phyloP scores from a whole-genome alignment of 306 rosid genomes.

The Prunus campanulata region DNA sequence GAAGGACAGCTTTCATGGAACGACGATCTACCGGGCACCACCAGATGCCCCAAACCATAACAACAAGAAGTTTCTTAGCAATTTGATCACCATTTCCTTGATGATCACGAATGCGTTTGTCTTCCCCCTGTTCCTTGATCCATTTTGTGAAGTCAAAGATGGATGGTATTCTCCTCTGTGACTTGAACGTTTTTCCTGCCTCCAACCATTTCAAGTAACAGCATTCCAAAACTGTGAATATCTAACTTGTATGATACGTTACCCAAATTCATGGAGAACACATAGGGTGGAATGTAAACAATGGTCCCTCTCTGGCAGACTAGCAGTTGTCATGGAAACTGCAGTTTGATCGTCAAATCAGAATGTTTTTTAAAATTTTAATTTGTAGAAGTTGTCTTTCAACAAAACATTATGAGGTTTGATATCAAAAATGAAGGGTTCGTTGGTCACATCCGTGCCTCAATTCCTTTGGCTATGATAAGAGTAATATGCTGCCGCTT shows the following conservation, averaged over 20 bases:
- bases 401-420: neutral
- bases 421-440: neutral
- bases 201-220: neutral
- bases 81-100: too few species aligned
- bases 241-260: neutral
- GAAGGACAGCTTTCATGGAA: too few species aligned
- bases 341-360: neutral
- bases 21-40: too few species aligned
- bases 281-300: neutral
- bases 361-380: neutral
- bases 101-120: too few species aligned
- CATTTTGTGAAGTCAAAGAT: too few species aligned
- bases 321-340: neutral
- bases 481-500: neutral
- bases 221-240: neutral
- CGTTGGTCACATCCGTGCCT: neutral
- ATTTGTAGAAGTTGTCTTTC: neutral
- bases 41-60: too few species aligned
- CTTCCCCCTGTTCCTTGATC: too few species aligned
- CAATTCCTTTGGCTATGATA: too few species aligned
- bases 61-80: too few species aligned
- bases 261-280: neutral
- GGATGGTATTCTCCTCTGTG: neutral
- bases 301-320: neutral
- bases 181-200: neutral